Evolutionary conservation across 768 basidiomycete species (phyloP), one percentile per base, ranked within the genome.

Genomic region (Rhodotorula sphaerocarpa): DNA sequence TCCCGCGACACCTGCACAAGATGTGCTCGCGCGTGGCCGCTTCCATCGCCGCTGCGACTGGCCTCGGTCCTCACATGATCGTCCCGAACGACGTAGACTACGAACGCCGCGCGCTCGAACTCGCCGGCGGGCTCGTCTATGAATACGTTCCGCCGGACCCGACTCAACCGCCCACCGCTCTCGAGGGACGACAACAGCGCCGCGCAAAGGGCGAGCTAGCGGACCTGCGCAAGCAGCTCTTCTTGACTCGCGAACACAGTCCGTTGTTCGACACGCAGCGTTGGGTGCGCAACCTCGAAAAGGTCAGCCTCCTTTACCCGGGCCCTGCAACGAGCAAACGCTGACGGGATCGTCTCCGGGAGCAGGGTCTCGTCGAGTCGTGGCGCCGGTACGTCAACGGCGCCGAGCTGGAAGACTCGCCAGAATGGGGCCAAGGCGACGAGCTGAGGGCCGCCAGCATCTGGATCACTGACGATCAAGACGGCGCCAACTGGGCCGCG

Each of bases 21-120:
- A 81, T 81, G 79, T 78, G 77, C 57, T 80, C 79, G 23, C 77
- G 80, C 11, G 81, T 82, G 31, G 80, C 76, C 5, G 79, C 80
- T 27, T 79, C 79, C 63, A 77, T 81, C 50, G 80, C 76, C 11
- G 69, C 74, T 42, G 81, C 80, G 5, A 81, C 80, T 1, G 80
- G 79, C 18, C 74, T 79, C 61, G 81, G 80, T 12, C 71, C 76
- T 33, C 71, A 77, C 56, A 81, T 81, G 81, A 75, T 79, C 30
- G 81, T 80, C 44, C 57, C 71, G 50, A 77, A 73, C 56, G 65
- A 76, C 34, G 76, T 76, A 48, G 79, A 78, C 63, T 81, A 81
- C 61, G 80, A 80, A 69, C 74, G 72, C 9, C 76, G 80, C 3
- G 80, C 79, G 0, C 76, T 81, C 36, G 61, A 72, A 33, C 74